Evolutionary conservation across 2,329 filamentous ascomycete genomes (phyloP).

Genomic region (Sordariomycetes sp.): DNA sequence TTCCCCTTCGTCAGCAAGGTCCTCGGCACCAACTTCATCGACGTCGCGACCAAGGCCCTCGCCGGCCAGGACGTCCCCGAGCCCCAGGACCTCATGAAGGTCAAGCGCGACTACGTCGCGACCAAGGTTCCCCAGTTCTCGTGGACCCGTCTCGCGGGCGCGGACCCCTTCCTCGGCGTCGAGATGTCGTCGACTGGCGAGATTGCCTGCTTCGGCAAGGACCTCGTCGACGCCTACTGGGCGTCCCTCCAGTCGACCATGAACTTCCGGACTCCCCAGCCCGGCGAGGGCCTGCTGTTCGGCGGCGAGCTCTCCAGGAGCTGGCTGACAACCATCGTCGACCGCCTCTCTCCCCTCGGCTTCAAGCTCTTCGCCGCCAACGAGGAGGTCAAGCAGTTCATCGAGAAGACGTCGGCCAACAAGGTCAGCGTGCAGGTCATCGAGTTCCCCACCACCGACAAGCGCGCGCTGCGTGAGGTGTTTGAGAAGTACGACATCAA

Average conservation of each 20-base stretch:
- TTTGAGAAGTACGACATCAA: slow-evolving; percentile 96
- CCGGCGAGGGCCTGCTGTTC: slow-evolving; percentile 88
- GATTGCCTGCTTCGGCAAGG: slow-evolving; percentile 96
- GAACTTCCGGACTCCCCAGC: slow-evolving; percentile 86
- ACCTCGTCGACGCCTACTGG: slow-evolving; percentile 97
- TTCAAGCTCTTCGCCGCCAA: slow-evolving; percentile 92
- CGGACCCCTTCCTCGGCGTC: slow-evolving; percentile 93
- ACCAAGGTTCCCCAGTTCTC: slow-evolving; percentile 99
- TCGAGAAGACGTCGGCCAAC: slow-evolving; percentile 59
- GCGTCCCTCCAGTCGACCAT: slow-evolving; percentile 89
- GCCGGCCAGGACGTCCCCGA: slow-evolving; percentile 74
- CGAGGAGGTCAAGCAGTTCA: slow-evolving; percentile 65
- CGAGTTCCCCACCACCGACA: slow-evolving; percentile 93
- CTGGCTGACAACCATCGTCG: slow-evolving; percentile 65
- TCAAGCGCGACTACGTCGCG: slow-evolving; percentile 82
- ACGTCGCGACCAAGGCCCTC: slow-evolving; percentile 85
- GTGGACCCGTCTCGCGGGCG: slow-evolving; percentile 94
- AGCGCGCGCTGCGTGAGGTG: slow-evolving; percentile 84
- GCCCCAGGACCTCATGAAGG: slow-evolving; percentile 75
- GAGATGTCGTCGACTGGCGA: slow-evolving; percentile 97
- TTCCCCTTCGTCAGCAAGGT: slow-evolving; percentile 99
- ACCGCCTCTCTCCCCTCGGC: slow-evolving; percentile 76
- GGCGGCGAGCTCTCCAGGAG: slow-evolving; percentile 68
- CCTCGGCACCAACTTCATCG: slow-evolving; percentile 91
- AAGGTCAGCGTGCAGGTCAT: slow-evolving; percentile 72